Evolutionary conservation across 2,329 filamentous ascomycete genomes (phyloP), one percentile per base, ranked within the genome.

Genomic region (Pyrenophora graminea): DNA sequence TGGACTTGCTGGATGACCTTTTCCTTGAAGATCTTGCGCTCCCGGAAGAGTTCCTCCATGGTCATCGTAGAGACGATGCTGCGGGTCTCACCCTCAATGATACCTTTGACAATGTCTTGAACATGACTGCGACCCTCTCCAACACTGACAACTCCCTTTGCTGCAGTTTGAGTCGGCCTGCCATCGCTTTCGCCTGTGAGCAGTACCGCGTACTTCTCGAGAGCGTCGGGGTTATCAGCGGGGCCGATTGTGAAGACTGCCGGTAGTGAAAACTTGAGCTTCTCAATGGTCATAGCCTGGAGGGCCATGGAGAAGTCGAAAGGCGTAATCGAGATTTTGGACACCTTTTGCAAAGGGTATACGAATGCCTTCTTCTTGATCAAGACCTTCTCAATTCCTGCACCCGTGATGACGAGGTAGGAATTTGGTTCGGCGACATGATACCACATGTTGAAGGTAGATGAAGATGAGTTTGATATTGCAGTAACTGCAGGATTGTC

Each of bases 21-120:
- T 60, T 81, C 82, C 77, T 93, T 90, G 79, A 91, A 91, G 37
- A 88, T 78, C 61, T 89, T 86, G 30, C 89, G 80, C 73, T 90
- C 86, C 53, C 85, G 87, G 73, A 92, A 92, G 52, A 95, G 89
- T 73, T 94, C 90, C 69, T 93, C 90, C 88, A 94, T 93, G n/a
- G 89, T 92, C 89, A 95, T 93, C 62, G 85, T 87, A 0, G 86
- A 90, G 36, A 95, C 89, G 45, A 95, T 85, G 5, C 90, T 88
- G 51, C 91, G 83, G 1, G 89, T 92, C 73, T 95, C 91, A 55
- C 91, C 91, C 72, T 95, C 90, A 62, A 95, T 94, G 71, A 95
- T 91, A 53, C 90, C 90, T 73, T 91, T 93, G 73, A 95, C 87
- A 55, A 95, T 95, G 61, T 89, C 89, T 66, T 89, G 87, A 13